Base-by-base conservation (phyloP, 768 basidiomycete species). In the Strobilomyces echinocephalus region DNA sequence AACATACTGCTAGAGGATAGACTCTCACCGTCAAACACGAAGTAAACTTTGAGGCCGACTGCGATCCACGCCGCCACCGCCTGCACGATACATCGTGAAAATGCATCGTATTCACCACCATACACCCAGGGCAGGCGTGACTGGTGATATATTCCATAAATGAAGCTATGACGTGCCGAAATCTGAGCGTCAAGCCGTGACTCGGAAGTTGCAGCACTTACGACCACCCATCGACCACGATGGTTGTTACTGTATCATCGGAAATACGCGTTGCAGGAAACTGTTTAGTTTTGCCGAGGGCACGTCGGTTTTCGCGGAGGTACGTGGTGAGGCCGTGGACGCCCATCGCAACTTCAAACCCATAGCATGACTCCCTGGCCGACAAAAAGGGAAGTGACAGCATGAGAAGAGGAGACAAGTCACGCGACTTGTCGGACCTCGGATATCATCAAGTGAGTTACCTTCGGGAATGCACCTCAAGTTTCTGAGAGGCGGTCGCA, bases 211-310 rank as follows among this genome's bases (percentile, higher is more conserved):
- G 30, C 30, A 30, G 30, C 42, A 84, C 90, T 83, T 68, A 92
- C 90, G 90, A 91, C 88, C 85, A 90, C 42, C 81, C 90, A 72
- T 93, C 90, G 46, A 92, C 79, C 9, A 93, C 84, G 54, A 91
- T 72, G 31, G 80, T 73, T 18, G 77, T 73, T 45, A 56, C 49
- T 40, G 52, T 33, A 11, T 63, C 49, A 6, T 41, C 54, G 31
- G 57, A 58, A 47, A 38, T 18, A 21, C 3, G 10, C 2, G 20
- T 20, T 18, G 34, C 31, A 46, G 54, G 59, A 16, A 78, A 68
- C n/a, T 69, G 63, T 31, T 72, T 53, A 0, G 70, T 66, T 55
- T 69, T 72, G 2, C 75, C 69, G 50, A 81, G 68, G 15, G 65
- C 41, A 33, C 70, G 69, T 34, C 70, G 69, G 58, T 79, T 70